These are phyloP conservation scores for Tricholoma saponaceum DNA, from an alignment of 768 basidiomycete species.

Conservation along the genomic window DNA sequence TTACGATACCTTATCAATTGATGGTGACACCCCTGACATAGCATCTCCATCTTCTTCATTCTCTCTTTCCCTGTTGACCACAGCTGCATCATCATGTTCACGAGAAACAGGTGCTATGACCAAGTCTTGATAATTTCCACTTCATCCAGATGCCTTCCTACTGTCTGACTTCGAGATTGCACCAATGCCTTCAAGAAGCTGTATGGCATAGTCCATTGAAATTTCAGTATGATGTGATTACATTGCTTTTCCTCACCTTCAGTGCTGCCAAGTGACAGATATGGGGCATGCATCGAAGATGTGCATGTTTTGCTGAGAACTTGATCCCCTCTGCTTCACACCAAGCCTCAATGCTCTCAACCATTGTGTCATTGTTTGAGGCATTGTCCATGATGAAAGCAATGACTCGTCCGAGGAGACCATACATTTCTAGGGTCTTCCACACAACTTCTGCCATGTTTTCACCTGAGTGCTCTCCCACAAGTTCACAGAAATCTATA, in stretches of 20 bases:
- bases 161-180: constrained; percentile 12
- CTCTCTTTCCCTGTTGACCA: no score
- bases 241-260: constrained; percentile 13
- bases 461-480: constrained; percentile 29
- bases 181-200: constrained; percentile 18
- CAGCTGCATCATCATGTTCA: no score
- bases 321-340: constrained; percentile 13
- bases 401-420: constrained; percentile 19
- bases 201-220: not conserved
- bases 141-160: constrained; percentile 12
- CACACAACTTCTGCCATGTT: constrained; percentile 32
- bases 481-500: constrained; percentile 31
- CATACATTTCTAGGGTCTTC: constrained; percentile 22
- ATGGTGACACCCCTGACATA: no score
- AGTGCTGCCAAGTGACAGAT: constrained; percentile 33
- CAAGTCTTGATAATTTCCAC: no score
- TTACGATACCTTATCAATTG: not conserved
- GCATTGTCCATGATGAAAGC: constrained; percentile 34
- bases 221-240: constrained; percentile 12
- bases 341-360: constrained; percentile 14
- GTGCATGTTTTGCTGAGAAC: constrained; percentile 19
- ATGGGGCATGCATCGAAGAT: constrained; percentile 33
- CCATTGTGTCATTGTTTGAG: constrained; percentile 31
- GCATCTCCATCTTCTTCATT: not conserved
- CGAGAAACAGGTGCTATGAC: no score